Base-by-base conservation (phyloP, 75 land plant genomes). In the Pinus tabuliformis region DNA sequence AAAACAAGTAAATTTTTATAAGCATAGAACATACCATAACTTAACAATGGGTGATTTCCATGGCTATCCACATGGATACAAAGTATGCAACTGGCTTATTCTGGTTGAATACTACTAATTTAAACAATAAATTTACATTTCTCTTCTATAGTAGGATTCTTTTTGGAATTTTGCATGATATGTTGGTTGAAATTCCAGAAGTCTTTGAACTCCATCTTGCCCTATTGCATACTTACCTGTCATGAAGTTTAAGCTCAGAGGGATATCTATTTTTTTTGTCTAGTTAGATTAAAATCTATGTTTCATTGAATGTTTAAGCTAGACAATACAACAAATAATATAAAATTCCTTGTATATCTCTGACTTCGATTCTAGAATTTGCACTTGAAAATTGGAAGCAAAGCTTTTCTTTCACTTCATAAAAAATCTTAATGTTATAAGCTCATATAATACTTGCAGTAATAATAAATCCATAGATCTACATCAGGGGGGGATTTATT, bases 151-250 rank as follows among this genome's bases (percentile, higher is more conserved):
- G 83, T 86, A 85, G 70, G 87, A 85, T 21, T 85, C n/a, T 85
- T 39, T 85, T 85, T 76, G 78, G 68, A 28, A 77, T 68, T 28
- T 33, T 85, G 60, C 87, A 85, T 66, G 65, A 60, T 61, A 79
- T 85, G 74, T 64, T 85, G 17, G 66, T 15, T 36, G 75, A 59
- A 63, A 83, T 76, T 78, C 52, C 72, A 18, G 87, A 84, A 73
- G 87, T 85, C 22, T 75, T 79, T 56, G 87, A 85, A 63, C 86
- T 85, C 45, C 87, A 85, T 59, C 81, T 86, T 33, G 87, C 26
- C 87, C 86, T 58, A 86, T 83, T 73, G 86, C 87, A 28, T 81
- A 85, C 73, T 86, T 85, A 4, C 87, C 87, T 14, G 86, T 85
- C 56, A 79, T 85, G 81, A 85, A 79, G 62, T 85, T 85, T 58